A percentile compares a stretch with the other conserved stretches of the same genome.
Evolutionary conservation across 2,329 filamentous ascomycete species (phyloP).

Genomic region (Pseudocercospora fijiensis): DNA sequence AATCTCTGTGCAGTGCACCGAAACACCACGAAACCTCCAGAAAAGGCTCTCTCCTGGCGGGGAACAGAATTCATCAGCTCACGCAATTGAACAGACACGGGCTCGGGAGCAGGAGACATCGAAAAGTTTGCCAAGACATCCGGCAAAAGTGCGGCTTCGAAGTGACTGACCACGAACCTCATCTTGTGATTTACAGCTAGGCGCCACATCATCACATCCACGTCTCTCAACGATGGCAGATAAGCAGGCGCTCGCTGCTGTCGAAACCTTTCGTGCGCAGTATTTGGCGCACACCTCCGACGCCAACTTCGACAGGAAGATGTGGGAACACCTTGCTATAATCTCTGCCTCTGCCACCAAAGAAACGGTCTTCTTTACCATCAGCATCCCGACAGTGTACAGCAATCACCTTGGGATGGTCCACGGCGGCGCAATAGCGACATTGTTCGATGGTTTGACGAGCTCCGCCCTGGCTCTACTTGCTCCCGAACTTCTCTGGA

Average conservation of each 20-base stretch:
- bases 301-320: slow-evolving; percentile 24
- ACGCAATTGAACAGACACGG: too few relatives aligned
- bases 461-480: slow-evolving; percentile 20
- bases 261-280: slow-evolving; percentile 18
- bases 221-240: not conserved
- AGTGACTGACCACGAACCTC: not conserved
- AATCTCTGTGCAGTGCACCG: not conserved
- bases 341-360: slow-evolving; percentile 16
- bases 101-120: not conserved
- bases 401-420: slow-evolving; percentile 22
- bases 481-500: slow-evolving; percentile 38
- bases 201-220: not conserved
- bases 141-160: not conserved
- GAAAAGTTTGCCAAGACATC: not conserved
- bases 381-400: slow-evolving; percentile 16
- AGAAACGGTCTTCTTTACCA: slow-evolving; percentile 16
- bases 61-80: not conserved
- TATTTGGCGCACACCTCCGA: slow-evolving; percentile 17
- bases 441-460: slow-evolving; percentile 24
- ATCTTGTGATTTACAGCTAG: not conserved
- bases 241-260: slow-evolving; percentile 11
- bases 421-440: slow-evolving; percentile 25
- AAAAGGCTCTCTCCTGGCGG: not conserved
- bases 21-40: not conserved
- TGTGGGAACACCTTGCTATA: slow-evolving; percentile 22